A percentile compares a stretch with the other conserved stretches of the same genome.
These are phyloP conservation scores for Alternaria sp. DNA, from an alignment of 2,329 filamentous ascomycete genomes.

Conservation along the genomic window DNA sequence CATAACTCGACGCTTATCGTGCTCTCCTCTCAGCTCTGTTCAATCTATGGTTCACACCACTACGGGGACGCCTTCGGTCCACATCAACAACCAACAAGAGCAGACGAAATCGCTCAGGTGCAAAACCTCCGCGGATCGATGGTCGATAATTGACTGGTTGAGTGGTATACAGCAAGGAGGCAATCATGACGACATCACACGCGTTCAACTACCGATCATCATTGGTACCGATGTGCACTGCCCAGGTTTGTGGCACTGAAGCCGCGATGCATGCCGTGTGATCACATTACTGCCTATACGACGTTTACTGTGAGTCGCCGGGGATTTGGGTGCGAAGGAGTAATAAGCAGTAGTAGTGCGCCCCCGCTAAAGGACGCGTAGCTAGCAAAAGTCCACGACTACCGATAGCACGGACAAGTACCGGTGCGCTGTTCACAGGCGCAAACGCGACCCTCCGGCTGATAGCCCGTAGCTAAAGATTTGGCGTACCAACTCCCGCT, in stretches of 20 bases:
- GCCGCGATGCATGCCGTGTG: neutral
- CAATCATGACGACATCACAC: slow-evolving; percentile 3
- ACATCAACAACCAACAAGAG: neutral
- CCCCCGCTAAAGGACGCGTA: neutral
- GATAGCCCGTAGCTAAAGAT: neutral
- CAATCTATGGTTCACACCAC: neutral
- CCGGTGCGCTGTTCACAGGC: neutral
- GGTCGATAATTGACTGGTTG: neutral
- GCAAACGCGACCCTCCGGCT: neutral
- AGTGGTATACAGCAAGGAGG: neutral
- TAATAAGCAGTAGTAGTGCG: neutral
- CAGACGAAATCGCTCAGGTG: neutral
- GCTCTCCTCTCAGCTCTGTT: neutral
- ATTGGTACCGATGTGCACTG: slow-evolving; percentile 1
- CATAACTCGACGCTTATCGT: neutral
- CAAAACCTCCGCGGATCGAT: neutral
- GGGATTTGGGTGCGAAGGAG: neutral
- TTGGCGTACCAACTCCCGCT: slow-evolving; percentile 4
- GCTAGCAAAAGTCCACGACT: slow-evolving; percentile 2
- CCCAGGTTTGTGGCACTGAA: slow-evolving; percentile 3
- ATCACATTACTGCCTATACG: neutral
- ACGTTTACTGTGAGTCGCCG: neutral
- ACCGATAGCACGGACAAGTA: slow-evolving; percentile 2
- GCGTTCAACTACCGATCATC: neutral
- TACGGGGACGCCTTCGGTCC: neutral